Evolutionary conservation across 345 rosid species (phyloP).

Genomic region (Schrenkiella parvula): DNA sequence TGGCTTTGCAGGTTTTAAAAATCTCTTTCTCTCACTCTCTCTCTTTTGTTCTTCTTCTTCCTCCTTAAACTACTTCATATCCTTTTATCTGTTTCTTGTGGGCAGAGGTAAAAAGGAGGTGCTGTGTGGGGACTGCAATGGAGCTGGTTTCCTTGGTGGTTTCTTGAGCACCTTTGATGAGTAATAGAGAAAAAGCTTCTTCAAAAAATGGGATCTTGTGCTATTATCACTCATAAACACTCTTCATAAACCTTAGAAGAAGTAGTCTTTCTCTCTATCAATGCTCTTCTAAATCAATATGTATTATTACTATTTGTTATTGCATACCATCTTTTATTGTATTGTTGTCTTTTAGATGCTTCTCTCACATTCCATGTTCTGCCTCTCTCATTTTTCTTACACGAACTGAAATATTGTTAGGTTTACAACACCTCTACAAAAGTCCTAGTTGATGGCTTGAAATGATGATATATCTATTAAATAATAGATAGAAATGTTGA

Average conservation of each 20-base stretch:
- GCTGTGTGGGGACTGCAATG: constrained; percentile 81
- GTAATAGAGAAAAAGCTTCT: constrained; percentile 15
- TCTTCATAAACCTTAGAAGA: constrained; percentile 8
- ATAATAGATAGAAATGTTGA: not conserved
- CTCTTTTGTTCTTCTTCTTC: not conserved
- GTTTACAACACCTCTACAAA: not conserved
- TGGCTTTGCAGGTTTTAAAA: constrained; percentile 85
- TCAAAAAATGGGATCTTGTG: not conserved
- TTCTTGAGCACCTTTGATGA: constrained; percentile 79
- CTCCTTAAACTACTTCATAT: no score
- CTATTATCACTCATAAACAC: not conserved
- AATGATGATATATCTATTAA: not conserved
- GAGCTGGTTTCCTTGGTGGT: constrained; percentile 96
- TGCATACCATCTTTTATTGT: constrained; percentile 6
- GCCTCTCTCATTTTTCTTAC: not conserved
- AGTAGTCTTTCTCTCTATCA: not conserved
- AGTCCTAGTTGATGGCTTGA: not conserved
- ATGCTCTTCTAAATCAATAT: not conserved
- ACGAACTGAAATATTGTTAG: not conserved
- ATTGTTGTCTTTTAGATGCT: not conserved
- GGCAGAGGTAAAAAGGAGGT: constrained; percentile 85
- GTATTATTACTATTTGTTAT: constrained; percentile 2
- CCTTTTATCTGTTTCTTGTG: not conserved
- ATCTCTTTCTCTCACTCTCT: not conserved
- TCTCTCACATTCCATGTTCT: not conserved